Evolutionary conservation across 257 asterid species (phyloP).

Genomic region (Solanum okadae): DNA sequence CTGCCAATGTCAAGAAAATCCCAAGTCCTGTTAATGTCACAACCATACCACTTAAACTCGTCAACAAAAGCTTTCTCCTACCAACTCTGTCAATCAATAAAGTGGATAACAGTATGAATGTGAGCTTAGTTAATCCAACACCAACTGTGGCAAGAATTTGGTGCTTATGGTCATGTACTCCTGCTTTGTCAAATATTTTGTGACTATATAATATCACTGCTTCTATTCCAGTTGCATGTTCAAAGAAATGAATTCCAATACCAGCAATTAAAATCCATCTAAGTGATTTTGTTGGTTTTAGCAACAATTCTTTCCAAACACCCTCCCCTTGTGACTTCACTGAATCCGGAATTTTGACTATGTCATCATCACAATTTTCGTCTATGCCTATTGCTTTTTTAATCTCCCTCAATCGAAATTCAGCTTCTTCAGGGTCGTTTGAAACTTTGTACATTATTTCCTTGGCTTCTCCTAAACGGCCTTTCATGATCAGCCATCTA

Average conservation of each 20-base stretch:
- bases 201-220: constrained; percentile 65
- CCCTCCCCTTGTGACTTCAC: constrained; percentile 3
- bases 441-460: constrained; percentile 34
- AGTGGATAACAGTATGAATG: constrained; percentile 39
- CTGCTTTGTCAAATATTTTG: constrained; percentile 48
- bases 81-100: constrained; percentile 50
- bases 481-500: constrained; percentile 59
- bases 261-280: constrained; percentile 57
- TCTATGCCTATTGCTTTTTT: constrained; percentile 41
- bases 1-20: constrained; percentile 42
- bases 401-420: constrained; percentile 34
- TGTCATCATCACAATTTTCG: constrained; percentile 25
- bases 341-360: constrained; percentile 15
- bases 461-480: constrained; percentile 48
- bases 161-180: constrained; percentile 26
- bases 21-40: constrained; percentile 43
- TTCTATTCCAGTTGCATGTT: constrained; percentile 61
- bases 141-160: constrained; percentile 50
- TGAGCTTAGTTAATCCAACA: constrained; percentile 46
- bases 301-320: constrained; percentile 34
- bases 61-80: constrained; percentile 38
- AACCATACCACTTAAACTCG: constrained; percentile 51
- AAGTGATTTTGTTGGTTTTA: constrained; percentile 37
- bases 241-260: constrained; percentile 59
- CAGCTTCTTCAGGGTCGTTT: constrained; percentile 38